These are phyloP conservation scores for Pichia sp. DNA, from an alignment of 1,139 yeast species.

Conservation along the genomic window DNA sequence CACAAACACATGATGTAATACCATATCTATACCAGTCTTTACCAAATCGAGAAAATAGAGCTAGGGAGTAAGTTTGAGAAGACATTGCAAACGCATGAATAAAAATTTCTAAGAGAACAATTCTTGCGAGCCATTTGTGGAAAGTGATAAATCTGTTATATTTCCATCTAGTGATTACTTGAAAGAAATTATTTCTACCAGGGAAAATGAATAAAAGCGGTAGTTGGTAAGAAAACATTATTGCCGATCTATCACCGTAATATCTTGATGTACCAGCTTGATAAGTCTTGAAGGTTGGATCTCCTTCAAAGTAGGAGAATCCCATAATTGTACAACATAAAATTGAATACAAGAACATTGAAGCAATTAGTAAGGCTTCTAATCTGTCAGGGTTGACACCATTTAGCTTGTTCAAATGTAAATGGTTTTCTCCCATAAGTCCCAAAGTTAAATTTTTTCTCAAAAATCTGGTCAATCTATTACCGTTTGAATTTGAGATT, in stretches of 20 bases:
- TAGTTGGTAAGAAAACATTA: constrained; percentile 41
- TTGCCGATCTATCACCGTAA: constrained; percentile 55
- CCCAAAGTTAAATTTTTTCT: constrained; percentile 42
- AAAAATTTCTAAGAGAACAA: constrained; percentile 29
- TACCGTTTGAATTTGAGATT: constrained; percentile 28
- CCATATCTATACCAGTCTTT: constrained; percentile 47
- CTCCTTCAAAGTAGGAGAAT: constrained; percentile 35
- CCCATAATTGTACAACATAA: constrained; percentile 22
- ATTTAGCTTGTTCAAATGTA: constrained; percentile 25
- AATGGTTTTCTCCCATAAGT: constrained; percentile 35
- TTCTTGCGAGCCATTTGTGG: constrained; percentile 62
- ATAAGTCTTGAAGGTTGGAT: constrained; percentile 30
- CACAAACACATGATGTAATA: constrained; percentile 35
- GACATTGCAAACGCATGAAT: constrained; percentile 49
- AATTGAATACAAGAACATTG: constrained; percentile 38
- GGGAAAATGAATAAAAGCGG: constrained; percentile 54
- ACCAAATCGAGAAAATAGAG: constrained; percentile 33
- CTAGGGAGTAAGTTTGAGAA: constrained; percentile 30
- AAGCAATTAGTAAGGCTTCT: constrained; percentile 42
- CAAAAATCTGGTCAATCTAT: constrained; percentile 29
- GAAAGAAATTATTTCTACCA: constrained; percentile 61
- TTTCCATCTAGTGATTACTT: constrained; percentile 59
- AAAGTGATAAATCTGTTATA: constrained; percentile 50
- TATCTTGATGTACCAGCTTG: constrained; percentile 42
- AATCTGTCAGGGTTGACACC: constrained; percentile 55